Percentiles rank a stretch among this genome's conserved stretches.
phyloP scores from a whole-genome alignment of 495 filamentous ascomycete genomes.

The Hypoxylon crocopeplum region DNA sequence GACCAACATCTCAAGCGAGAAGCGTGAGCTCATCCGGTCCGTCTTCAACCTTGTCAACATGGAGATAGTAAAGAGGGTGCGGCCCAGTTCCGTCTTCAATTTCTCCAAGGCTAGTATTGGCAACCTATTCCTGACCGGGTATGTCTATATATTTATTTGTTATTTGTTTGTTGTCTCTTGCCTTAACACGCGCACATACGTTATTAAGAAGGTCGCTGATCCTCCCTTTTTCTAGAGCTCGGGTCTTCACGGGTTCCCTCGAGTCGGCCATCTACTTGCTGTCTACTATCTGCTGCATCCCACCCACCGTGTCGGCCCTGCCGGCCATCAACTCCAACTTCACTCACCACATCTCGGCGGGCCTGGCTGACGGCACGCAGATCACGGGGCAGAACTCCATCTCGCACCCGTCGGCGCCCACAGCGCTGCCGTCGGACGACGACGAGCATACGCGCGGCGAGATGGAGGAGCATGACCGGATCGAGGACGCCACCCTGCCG shows the following conservation, averaged over 20 bases:
- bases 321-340: slow-evolving; percentile 95
- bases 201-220: too few species aligned
- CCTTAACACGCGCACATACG: too few species aligned
- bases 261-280: slow-evolving; percentile 84
- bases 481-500: slow-evolving; percentile 89
- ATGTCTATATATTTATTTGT: slow-evolving; percentile 5
- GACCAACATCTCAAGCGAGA: slow-evolving; percentile 76
- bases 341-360: slow-evolving; percentile 89
- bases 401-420: slow-evolving; percentile 73
- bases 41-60: slow-evolving; percentile 87
- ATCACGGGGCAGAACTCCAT: slow-evolving; percentile 94
- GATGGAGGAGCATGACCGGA: slow-evolving; percentile 57
- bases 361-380: slow-evolving; percentile 74
- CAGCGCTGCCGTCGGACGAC: slow-evolving; percentile 55
- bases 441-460: slow-evolving; percentile 38
- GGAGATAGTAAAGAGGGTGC: slow-evolving; percentile 85
- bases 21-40: slow-evolving; percentile 89
- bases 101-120: slow-evolving; percentile 90
- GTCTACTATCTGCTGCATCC: slow-evolving; percentile 79
- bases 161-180: neutral
- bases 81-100: slow-evolving; percentile 81
- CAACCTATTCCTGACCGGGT: slow-evolving; percentile 87
- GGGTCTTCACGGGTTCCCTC: slow-evolving; percentile 81
- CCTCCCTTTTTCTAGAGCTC: slow-evolving; percentile 56
- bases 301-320: slow-evolving; percentile 75